A percentile compares a stretch with the other conserved stretches of the same genome.
Conservation (phyloP, 306 rosid genomes). For the Medicago ruthenica region DNA sequence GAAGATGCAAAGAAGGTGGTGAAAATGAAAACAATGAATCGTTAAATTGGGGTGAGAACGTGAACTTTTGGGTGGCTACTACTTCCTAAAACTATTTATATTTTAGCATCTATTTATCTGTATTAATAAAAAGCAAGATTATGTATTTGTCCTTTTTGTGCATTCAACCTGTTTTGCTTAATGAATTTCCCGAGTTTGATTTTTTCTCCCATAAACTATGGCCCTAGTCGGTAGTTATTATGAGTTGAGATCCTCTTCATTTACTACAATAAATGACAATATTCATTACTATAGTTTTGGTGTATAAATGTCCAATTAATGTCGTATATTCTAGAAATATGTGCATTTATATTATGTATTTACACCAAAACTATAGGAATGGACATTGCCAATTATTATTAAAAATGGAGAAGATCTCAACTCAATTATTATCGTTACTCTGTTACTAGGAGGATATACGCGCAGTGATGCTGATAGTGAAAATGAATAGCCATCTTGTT, state of each 20-base stretch:
- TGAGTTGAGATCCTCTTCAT: no score
- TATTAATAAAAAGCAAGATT: slow-evolving; percentile 7
- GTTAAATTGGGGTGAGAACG: slow-evolving; percentile 58
- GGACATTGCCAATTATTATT: no score
- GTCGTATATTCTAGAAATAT: no score
- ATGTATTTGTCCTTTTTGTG: slow-evolving; percentile 39
- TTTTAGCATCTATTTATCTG: slow-evolving; percentile 34
- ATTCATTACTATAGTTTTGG: no score
- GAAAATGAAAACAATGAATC: slow-evolving; percentile 55
- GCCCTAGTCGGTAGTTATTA: slow-evolving; percentile 56
- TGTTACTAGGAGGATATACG: no score
- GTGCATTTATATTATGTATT: no score
- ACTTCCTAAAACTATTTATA: neutral
- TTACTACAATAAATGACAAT: no score
- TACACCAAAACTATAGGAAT: no score
- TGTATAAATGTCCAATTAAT: no score
- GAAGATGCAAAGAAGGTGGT: slow-evolving; percentile 68
- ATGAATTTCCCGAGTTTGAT: slow-evolving; percentile 17
- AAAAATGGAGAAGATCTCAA: no score
- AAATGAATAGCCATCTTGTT: no score
- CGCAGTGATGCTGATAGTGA: no score
- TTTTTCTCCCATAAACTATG: slow-evolving; percentile 37
- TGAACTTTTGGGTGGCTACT: slow-evolving; percentile 60
- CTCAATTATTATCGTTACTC: slow-evolving; percentile 58
- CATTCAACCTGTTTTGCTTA: neutral